Percentiles rank a stretch among this genome's conserved stretches.
phyloP scores from a whole-genome alignment of 805 yeast species.

The Kazachstania viticola region DNA sequence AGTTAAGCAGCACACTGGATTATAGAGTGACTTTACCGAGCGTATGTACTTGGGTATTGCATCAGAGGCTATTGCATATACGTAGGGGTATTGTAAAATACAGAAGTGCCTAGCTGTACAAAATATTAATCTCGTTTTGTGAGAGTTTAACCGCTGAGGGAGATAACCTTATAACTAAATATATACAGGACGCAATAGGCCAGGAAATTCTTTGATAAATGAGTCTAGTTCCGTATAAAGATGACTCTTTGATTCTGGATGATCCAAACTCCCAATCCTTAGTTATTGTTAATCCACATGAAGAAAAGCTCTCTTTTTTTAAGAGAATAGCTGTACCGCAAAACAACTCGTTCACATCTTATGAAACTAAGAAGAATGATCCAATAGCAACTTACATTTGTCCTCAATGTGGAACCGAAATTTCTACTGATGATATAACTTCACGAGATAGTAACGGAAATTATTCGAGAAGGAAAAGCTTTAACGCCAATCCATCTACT shows the following conservation, averaged over 20 bases:
- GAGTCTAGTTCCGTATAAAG: slow-evolving; percentile 20
- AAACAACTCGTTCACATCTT: neutral
- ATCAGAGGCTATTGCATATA: too few species aligned
- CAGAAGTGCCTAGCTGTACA: too few species aligned
- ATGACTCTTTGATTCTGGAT: slow-evolving; percentile 18
- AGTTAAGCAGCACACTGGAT: too few species aligned
- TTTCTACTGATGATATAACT: slow-evolving; percentile 7
- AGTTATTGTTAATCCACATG: slow-evolving; percentile 18
- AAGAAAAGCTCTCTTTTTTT: slow-evolving; percentile 18
- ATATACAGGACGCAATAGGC: too few species aligned
- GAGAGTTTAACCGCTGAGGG: too few species aligned
- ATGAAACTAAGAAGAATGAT: slow-evolving; percentile 4
- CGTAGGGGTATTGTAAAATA: too few species aligned
- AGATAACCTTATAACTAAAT: too few species aligned
- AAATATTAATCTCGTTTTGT: too few species aligned
- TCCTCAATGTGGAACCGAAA: slow-evolving; percentile 23
- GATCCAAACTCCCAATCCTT: slow-evolving; percentile 22
- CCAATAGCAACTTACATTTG: slow-evolving; percentile 19
- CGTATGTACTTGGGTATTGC: too few species aligned
- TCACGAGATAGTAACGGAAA: too few species aligned
- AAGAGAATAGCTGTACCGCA: slow-evolving; percentile 7
- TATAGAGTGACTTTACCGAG: too few species aligned
- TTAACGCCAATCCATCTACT: neutral
- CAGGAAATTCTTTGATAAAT: too few species aligned
- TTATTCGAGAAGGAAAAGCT: neutral